phyloP scores from a whole-genome alignment of 176 grass and related monocot species.

The Phyllostachys edulis region DNA sequence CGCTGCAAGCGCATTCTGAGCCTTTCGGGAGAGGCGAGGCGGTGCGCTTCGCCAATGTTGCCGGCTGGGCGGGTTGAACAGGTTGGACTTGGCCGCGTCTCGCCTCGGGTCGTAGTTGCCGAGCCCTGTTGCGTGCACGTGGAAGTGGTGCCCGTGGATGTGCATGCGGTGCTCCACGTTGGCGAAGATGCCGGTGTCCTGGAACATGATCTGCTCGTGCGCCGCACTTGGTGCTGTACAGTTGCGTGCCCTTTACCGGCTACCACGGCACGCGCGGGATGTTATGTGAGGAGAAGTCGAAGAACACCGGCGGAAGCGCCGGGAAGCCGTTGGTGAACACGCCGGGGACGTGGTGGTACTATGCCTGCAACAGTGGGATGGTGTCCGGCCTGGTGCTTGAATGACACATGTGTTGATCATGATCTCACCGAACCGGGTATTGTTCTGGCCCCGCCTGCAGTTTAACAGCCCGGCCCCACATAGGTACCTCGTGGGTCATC shows the following conservation, averaged over 20 bases:
- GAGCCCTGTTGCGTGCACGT: conserved; percentile 77
- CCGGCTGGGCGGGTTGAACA: conserved; percentile 73
- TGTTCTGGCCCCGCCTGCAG: conserved; percentile 70
- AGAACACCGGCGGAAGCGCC: conserved; percentile 56
- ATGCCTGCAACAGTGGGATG: conserved; percentile 58
- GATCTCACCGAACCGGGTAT: conserved; percentile 67
- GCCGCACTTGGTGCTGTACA: conserved; percentile 65
- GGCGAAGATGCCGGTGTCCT: conserved; percentile 76
- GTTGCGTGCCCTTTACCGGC: conserved; percentile 55
- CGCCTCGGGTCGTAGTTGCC: conserved; percentile 67
- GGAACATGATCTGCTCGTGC: conserved; percentile 75
- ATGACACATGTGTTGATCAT: conserved; percentile 84
- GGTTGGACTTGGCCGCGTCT: conserved; percentile 72
- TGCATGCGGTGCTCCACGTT: conserved; percentile 91
- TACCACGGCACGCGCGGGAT: too few relatives aligned
- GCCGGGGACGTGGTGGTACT: conserved; percentile 60
- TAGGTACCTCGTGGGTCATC: conserved; percentile 60
- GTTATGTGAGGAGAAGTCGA: conserved; percentile 74
- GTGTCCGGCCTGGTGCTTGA: conserved; percentile 52
- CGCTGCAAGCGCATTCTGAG: too few relatives aligned
- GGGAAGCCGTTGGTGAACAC: conserved; percentile 87
- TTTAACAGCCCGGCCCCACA: conserved; percentile 60
- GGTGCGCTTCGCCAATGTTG: too few relatives aligned
- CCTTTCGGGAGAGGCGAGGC: too few relatives aligned
- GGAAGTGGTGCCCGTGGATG: conserved; percentile 92